Percentiles rank a stretch among this genome's conserved stretches.
Evolutionary conservation across 169 alveolate genomes (phyloP).

Genomic region (Plasmodium ovale): DNA sequence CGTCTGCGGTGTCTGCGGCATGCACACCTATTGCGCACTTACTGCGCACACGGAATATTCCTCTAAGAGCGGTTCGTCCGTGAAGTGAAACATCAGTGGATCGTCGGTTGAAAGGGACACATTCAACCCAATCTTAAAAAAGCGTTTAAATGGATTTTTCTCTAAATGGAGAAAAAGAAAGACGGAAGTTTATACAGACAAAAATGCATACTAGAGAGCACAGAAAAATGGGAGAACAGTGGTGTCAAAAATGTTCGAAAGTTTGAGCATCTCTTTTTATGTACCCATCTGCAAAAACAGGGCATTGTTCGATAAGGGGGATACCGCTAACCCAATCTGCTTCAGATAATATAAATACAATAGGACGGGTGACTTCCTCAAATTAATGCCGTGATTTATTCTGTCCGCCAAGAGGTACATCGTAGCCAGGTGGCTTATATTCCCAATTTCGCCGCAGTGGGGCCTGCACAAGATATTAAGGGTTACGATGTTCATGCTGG

Average conservation of each 20-base stretch:
- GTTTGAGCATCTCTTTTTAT: not conserved
- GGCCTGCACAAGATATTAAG: conserved; percentile 88
- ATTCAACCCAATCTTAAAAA: conserved; percentile 92
- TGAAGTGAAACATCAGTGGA: conserved; percentile 94
- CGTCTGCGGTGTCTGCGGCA: too few species aligned
- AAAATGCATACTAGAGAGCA: not conserved
- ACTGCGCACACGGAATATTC: conserved; percentile 92
- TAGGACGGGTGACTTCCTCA: conserved; percentile 89
- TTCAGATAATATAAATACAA: conserved; percentile 91
- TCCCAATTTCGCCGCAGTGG: conserved; percentile 96
- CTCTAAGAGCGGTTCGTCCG: conserved; percentile 94
- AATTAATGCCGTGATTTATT: conserved; percentile 92
- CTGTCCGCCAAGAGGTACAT: conserved; percentile 90
- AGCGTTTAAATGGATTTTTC: conserved; percentile 91
- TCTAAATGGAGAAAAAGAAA: conserved; percentile 76
- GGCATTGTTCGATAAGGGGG: conserved; percentile 95
- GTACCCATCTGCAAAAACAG: conserved; percentile 79
- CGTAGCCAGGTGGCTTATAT: conserved; percentile 90
- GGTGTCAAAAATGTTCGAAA: not conserved
- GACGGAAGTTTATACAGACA: not conserved
- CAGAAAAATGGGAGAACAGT: not conserved
- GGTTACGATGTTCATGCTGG: too few species aligned
- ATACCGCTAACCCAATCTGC: conserved; percentile 94
- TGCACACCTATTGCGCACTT: conserved; percentile 2
- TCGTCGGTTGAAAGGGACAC: conserved; percentile 95